phyloP scores from a whole-genome alignment of 148 eudicot genomes.

The Chenopodium formosanum region DNA sequence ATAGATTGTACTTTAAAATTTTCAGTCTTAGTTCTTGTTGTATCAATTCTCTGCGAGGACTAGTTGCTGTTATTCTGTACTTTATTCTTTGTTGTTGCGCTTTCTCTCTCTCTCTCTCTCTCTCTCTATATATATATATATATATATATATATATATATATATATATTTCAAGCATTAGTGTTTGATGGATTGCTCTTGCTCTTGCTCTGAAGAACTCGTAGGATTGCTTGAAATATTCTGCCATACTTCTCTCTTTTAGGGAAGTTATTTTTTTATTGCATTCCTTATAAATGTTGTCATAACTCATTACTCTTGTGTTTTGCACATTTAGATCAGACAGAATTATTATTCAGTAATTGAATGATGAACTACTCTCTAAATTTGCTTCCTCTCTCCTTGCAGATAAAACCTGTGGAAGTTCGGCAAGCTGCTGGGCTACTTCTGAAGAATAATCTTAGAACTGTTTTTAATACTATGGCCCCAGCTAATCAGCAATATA shows the following conservation, averaged over 20 bases:
- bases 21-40: neutral
- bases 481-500: conserved; percentile 67
- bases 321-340: neutral
- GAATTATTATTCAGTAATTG: neutral
- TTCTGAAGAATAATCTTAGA: conserved; percentile 87
- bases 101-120: neutral
- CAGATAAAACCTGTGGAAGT: conserved; percentile 85
- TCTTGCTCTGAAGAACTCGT: too few species aligned
- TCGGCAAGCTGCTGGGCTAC: conserved; percentile 95
- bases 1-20: neutral
- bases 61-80: neutral
- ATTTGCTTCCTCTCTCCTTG: conserved; percentile 14
- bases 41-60: neutral
- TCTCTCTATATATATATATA: neutral
- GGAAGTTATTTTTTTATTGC: neutral
- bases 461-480: conserved; percentile 62
- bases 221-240: too few species aligned
- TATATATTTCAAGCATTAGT: too few species aligned
- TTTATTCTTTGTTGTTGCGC: neutral
- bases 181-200: too few species aligned
- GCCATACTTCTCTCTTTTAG: neutral
- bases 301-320: neutral
- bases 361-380: neutral
- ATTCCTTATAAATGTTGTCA: too few species aligned
- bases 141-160: too few species aligned